Base-by-base conservation (phyloP, 305 asterid genomes). In the Ajuga reptans region DNA sequence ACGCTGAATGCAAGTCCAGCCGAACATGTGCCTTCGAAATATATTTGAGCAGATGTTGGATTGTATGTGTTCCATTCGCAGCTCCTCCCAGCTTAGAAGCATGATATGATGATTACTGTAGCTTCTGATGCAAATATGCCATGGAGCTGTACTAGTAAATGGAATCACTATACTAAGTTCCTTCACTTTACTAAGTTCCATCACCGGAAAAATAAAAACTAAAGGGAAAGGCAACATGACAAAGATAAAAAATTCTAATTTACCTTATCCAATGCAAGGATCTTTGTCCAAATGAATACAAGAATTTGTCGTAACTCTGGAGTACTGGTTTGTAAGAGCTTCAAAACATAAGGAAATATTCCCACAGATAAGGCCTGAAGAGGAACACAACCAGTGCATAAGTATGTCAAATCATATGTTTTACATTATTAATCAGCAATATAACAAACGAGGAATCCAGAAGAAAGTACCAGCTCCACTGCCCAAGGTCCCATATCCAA, bases 401-500 rank as follows among this genome's bases (percentile, higher is more conserved):
- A 68, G 24, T 63, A 65, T 58, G 65, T 46, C 29, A 33, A 62
- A 42, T 34, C 64, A 69, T 47, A 12, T 53, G 7, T 63, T 52
- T 51, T 21, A 64, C 49, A 72, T 57, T 0, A 80, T 52, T 66
- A 37, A 73, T 47, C 41, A 73, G 58, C 36, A 72, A 9, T 10
- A 42, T 10, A 74, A 54, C 16, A 55, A 37, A 58, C 50, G 68
- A 65, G 17, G 31, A 56, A 58, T 68, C 71, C 69, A 74, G 43
- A 63, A 6, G 16, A 71, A 75, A 37, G 52, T 89, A 94, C 99
- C 98, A 94, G 89, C 87, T 91, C 96, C 58, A 94, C 98, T 6
- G 99, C 98, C 99, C 99, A 91, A 54, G 91, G 94, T 41, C 99
- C 99, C 99, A 94, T 94, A 76, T 94, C 99, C 70, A 94, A 84